These are phyloP conservation scores for Pseudocercospora vitis DNA, from an alignment of 2,329 filamentous ascomycete genomes.

Conservation along the genomic window DNA sequence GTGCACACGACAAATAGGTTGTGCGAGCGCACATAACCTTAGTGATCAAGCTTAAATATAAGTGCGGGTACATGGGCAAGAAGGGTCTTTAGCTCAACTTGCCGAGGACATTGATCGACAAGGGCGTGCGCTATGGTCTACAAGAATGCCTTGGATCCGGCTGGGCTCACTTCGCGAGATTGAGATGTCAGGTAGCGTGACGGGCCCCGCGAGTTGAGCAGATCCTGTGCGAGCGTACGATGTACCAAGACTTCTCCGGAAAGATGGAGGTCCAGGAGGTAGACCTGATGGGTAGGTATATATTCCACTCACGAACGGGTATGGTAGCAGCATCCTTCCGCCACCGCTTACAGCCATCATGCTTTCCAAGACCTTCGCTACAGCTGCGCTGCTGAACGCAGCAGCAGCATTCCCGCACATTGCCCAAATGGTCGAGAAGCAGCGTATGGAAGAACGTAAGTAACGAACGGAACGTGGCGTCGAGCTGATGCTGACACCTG, in stretches of 20 bases:
- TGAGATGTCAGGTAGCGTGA: background rate
- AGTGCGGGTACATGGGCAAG: slow-evolving; percentile 4
- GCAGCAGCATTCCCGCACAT: slow-evolving; percentile 28
- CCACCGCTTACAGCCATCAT: slow-evolving; percentile 8
- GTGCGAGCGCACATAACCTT: slow-evolving; percentile 10
- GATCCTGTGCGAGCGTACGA: background rate
- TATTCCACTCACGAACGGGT: background rate
- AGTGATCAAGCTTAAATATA: slow-evolving; percentile 16
- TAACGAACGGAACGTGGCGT: background rate
- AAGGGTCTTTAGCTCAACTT: background rate
- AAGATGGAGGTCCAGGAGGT: slow-evolving; percentile 7
- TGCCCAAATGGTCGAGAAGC: slow-evolving; percentile 26
- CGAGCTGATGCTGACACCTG: background rate
- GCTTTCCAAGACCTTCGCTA: slow-evolving; percentile 9
- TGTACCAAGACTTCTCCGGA: background rate
- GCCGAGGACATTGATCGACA: background rate
- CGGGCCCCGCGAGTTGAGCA: background rate
- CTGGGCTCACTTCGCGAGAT: background rate
- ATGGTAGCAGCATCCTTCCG: background rate
- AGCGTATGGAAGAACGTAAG: slow-evolving; percentile 17
- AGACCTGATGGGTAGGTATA: background rate
- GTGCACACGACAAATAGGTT: background rate
- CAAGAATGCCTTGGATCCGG: background rate
- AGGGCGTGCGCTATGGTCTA: background rate
- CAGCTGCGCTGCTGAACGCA: slow-evolving; percentile 23